These are phyloP conservation scores for Fusarium setosum DNA, from an alignment of 2,329 filamentous ascomycete species.

Conservation along the genomic window DNA sequence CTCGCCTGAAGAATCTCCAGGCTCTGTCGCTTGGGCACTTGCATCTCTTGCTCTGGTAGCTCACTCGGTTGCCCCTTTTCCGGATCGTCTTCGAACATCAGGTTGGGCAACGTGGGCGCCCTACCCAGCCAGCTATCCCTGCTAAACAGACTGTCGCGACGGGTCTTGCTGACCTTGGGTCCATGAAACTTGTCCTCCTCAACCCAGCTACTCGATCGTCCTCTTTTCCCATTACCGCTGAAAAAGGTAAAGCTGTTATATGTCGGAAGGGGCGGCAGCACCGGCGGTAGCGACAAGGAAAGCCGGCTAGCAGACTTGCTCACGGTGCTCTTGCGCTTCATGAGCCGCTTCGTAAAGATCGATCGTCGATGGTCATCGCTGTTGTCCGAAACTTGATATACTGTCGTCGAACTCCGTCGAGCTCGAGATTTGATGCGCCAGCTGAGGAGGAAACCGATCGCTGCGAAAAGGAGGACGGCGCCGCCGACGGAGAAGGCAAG, in stretches of 20 bases:
- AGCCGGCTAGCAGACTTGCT: constrained; percentile 45
- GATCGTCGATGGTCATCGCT: constrained; percentile 24
- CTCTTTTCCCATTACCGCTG: constrained; percentile 41
- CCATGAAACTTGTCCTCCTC: constrained; percentile 64
- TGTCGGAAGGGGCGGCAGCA: constrained; percentile 49
- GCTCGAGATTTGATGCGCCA: constrained; percentile 47
- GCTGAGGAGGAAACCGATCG: constrained; percentile 56
- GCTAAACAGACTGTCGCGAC: constrained; percentile 43
- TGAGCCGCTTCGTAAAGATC: constrained; percentile 43
- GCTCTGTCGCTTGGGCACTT: constrained; percentile 33
- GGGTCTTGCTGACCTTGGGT: constrained; percentile 51
- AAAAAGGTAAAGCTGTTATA: constrained; percentile 46
- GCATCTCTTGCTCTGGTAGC: constrained; percentile 20
- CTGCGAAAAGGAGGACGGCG: constrained; percentile 57
- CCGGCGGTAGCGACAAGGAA: constrained; percentile 44
- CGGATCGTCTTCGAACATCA: constrained; percentile 38
- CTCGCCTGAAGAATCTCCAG: constrained; percentile 26
- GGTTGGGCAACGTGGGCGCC: constrained; percentile 51
- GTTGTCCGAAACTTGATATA: constrained; percentile 45
- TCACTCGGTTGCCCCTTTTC: constrained; percentile 36
- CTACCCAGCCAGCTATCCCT: constrained; percentile 49
- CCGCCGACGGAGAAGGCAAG: constrained; percentile 61
- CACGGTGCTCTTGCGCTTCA: constrained; percentile 44
- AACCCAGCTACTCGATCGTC: constrained; percentile 55
- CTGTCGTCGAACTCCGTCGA: constrained; percentile 33